A percentile compares a stretch with the other conserved stretches of the same genome.
Conservation (phyloP, 2,329 filamentous ascomycete genomes). For the Penicillium psychrosexuale region DNA sequence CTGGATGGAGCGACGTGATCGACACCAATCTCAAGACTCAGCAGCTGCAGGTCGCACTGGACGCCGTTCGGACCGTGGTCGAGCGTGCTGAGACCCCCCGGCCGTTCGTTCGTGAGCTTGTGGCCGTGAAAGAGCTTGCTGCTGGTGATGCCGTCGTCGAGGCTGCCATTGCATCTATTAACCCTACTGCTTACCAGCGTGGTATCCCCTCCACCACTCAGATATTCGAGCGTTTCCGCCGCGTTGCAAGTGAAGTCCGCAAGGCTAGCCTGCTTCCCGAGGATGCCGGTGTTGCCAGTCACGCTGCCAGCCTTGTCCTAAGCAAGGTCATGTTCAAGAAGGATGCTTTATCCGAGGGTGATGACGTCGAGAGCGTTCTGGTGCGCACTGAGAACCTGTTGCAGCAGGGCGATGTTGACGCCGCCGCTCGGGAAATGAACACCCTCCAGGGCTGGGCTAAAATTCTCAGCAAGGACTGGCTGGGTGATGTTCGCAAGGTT, state of each 20-base stretch:
- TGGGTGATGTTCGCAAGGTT: constrained; percentile 84
- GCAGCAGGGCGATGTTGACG: constrained; percentile 90
- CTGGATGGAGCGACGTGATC: constrained; percentile 85
- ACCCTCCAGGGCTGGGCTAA: constrained; percentile 89
- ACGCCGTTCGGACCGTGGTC: constrained; percentile 82
- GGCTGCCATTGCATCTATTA: constrained; percentile 94
- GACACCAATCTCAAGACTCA: constrained; percentile 90
- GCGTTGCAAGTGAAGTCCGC: constrained; percentile 85
- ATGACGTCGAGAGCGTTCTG: constrained; percentile 91
- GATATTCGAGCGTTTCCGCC: constrained; percentile 92
- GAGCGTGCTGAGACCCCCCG: constrained; percentile 70
- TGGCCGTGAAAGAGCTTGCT: constrained; percentile 90
- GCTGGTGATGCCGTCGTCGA: constrained; percentile 80
- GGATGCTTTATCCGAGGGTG: constrained; percentile 73
- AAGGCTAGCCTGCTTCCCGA: constrained; percentile 92
- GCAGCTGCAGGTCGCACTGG: constrained; percentile 91
- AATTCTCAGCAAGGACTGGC: constrained; percentile 90
- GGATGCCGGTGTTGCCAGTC: constrained; percentile 88
- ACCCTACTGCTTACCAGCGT: constrained; percentile 87
- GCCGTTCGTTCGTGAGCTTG: constrained; percentile 88
- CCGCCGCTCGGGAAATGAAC: constrained; percentile 93
- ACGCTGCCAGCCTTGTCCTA: constrained; percentile 83
- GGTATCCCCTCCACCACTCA: constrained; percentile 80
- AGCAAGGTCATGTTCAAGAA: constrained; percentile 98
- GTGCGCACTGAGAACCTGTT: constrained; percentile 84